Evolutionary conservation across 1,284 basidiomycete genomes (phyloP).

Genomic region (Coniophora puteana): DNA sequence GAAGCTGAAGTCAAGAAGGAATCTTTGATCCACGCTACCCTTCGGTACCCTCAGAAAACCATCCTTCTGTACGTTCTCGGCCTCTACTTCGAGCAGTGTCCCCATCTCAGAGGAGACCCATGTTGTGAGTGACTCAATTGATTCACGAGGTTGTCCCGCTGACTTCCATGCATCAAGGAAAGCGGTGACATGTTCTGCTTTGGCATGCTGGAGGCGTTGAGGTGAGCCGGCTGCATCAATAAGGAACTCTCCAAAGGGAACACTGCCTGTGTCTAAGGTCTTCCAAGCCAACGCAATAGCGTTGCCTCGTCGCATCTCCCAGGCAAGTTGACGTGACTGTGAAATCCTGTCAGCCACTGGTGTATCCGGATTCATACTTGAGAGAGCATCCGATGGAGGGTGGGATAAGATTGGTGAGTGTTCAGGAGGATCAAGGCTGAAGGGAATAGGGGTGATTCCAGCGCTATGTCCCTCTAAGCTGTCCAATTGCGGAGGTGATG

Average conservation of each 20-base stretch:
- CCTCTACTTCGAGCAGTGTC: slow-evolving; percentile 2
- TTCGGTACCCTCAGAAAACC: neutral
- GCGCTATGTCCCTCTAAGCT: too few species aligned
- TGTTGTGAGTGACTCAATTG: slow-evolving; percentile 2
- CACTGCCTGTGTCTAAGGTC: too few species aligned
- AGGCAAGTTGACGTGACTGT: too few species aligned
- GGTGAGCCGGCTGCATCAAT: neutral
- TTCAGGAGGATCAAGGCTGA: too few species aligned
- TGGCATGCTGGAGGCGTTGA: neutral
- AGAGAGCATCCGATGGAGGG: too few species aligned
- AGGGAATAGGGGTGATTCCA: too few species aligned
- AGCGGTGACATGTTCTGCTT: neutral
- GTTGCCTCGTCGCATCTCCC: too few species aligned
- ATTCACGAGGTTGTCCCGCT: slow-evolving; percentile 1
- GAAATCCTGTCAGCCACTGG: too few species aligned
- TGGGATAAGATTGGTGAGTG: too few species aligned
- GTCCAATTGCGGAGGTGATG: too few species aligned
- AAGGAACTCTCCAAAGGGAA: too few species aligned
- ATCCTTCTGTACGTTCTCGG: neutral
- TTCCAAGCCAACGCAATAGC: neutral
- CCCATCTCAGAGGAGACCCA: slow-evolving; percentile 13
- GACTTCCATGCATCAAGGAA: slow-evolving; percentile 17
- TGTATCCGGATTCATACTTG: too few species aligned
- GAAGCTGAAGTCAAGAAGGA: slow-evolving; percentile 1
- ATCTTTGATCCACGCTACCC: neutral